These are phyloP conservation scores for Aegilops bicornis DNA, from an alignment of 176 grass and related monocot genomes.

Conservation along the genomic window DNA sequence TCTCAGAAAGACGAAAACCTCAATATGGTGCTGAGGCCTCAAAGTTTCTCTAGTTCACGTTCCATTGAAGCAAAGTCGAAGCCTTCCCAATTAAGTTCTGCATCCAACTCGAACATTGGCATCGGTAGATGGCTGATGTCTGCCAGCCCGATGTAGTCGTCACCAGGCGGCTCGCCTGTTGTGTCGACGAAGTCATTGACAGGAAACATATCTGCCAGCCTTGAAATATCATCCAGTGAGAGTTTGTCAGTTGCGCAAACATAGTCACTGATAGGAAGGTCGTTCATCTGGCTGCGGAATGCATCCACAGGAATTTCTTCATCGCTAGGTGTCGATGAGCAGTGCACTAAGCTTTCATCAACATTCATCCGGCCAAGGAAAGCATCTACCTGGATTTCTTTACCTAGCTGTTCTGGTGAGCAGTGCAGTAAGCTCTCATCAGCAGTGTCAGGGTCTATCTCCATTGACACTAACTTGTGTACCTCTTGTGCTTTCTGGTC, in stretches of 20 bases:
- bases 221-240: slow-evolving; percentile 31
- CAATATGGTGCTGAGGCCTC: not conserved
- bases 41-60: slow-evolving; percentile 19
- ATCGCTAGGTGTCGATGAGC: not conserved
- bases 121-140: slow-evolving; percentile 46
- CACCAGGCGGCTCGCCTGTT: slow-evolving; percentile 2
- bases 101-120: slow-evolving; percentile 35
- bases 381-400: slow-evolving; percentile 14
- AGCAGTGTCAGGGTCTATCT: not conserved
- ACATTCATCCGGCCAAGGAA: slow-evolving; percentile 22
- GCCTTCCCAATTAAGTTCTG: slow-evolving; percentile 36
- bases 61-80: slow-evolving; percentile 28
- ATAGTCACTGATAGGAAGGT: slow-evolving; percentile 18
- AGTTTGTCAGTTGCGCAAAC: slow-evolving; percentile 4
- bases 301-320: slow-evolving; percentile 25
- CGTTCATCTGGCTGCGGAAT: slow-evolving; percentile 7
- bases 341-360: slow-evolving; percentile 6
- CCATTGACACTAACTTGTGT: not conserved
- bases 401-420: not conserved
- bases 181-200: slow-evolving; percentile 28
- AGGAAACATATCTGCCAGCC: slow-evolving; percentile 20
- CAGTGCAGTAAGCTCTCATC: slow-evolving; percentile 15
- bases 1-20: not conserved
- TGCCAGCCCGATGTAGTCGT: slow-evolving; percentile 45
- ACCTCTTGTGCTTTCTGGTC: slow-evolving; percentile 21